Evolutionary conservation across 108 stramenopile species (phyloP), one percentile per base, ranked within the genome.

Genomic region (Fragilariopsis cylindrus): DNA sequence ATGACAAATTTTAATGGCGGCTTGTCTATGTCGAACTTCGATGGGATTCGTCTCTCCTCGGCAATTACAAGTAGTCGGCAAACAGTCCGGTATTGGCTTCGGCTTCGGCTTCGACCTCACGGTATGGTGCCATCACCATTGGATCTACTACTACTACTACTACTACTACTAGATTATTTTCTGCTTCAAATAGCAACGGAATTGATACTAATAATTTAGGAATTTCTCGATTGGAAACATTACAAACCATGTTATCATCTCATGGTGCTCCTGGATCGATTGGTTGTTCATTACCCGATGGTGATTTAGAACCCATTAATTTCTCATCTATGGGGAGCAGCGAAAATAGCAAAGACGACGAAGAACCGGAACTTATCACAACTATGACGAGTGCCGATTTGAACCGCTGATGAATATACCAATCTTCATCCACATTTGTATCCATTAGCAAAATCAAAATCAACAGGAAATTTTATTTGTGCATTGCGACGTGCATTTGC

Each of bases 221-320:
- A 58, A 75, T 93, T 54, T 90, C 92, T 2, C 84, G 92, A 56
- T 40, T 93, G n/a, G 46, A 57, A 18, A 90, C 87, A 3, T 67
- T 93, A 16, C 92, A 91, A 73, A 71, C 77, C 15, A 73, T 93
- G 8, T 67, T 93, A 1, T 85, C 85, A 0, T 75, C 77, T 58
- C 67, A 85, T 63, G 92, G 92, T 65, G 92, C 90, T n/a, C 92
- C 92, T 3, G 92, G 92, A 62, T 90, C 89, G 62, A 67, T 53
- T 11, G 86, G 85, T 3, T 90, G 91, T 54, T 68, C 65, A 19
- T 56, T 70, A 7, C 68, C 82, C 18, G 76, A 81, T 64, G 52
- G 52, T n/a, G 91, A 92, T 70, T 67, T 92, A 47, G 78, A 77
- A 42, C 82, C 89, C 11, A 64, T 92, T 16, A 30, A 30, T 30